Evolutionary conservation across 2,329 filamentous ascomycete species (phyloP).

Genomic region (Calonectria pseudoturangicola): DNA sequence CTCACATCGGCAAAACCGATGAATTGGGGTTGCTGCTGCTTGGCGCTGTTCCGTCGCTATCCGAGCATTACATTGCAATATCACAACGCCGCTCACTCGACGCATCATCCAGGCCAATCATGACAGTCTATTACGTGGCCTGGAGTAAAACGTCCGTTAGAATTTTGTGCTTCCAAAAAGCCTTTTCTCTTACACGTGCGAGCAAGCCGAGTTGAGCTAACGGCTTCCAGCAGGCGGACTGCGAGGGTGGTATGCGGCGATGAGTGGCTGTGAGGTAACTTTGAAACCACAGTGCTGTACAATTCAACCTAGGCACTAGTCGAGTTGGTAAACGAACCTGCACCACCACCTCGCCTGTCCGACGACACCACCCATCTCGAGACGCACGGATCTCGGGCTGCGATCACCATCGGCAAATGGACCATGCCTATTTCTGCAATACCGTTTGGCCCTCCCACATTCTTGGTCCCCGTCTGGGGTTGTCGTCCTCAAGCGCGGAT

Average conservation of each 20-base stretch:
- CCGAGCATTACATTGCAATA: neutral
- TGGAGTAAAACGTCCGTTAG: slow-evolving; percentile 22
- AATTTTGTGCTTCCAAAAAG: neutral
- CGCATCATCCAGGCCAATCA: slow-evolving; percentile 1
- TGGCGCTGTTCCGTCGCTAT: neutral
- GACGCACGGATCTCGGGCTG: slow-evolving; percentile 45
- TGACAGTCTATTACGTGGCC: neutral
- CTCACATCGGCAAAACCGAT: slow-evolving; percentile 16
- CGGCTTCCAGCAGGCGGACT: neutral
- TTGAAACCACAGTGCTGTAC: slow-evolving; percentile 24
- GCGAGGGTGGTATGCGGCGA: neutral
- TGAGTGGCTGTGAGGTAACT: slow-evolving; percentile 32
- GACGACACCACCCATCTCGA: slow-evolving; percentile 31
- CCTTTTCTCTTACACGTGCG: slow-evolving; percentile 8
- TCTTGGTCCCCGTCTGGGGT: slow-evolving; percentile 45
- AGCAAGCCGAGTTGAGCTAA: neutral
- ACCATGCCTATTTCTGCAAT: slow-evolving; percentile 36
- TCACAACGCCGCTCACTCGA: neutral
- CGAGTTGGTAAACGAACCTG: slow-evolving; percentile 16
- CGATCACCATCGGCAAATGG: slow-evolving; percentile 32
- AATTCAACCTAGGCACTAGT: slow-evolving; percentile 37
- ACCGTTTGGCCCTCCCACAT: slow-evolving; percentile 40
- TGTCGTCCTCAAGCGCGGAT: slow-evolving; percentile 41
- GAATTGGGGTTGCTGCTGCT: slow-evolving; percentile 5
- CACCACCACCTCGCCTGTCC: neutral